phyloP scores from a whole-genome alignment of 2,329 filamentous ascomycete genomes.

The Calonectria fujianensis region DNA sequence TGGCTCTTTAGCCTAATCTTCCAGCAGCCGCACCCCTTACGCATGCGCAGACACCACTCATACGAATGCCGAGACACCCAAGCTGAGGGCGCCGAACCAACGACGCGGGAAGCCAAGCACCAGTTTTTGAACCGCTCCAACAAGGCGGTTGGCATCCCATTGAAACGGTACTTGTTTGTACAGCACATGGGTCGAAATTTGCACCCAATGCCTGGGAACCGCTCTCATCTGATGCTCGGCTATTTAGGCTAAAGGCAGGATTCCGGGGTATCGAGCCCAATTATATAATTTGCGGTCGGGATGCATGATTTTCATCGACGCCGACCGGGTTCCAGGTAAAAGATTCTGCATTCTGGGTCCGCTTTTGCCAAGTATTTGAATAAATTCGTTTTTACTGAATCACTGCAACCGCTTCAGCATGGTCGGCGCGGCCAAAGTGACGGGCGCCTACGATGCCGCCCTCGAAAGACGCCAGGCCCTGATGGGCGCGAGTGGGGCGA shows the following conservation, averaged over 20 bases:
- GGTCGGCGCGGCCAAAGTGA: conserved; percentile 28
- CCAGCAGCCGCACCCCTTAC: background rate
- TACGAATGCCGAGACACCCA: conserved; percentile 4
- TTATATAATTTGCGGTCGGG: conserved; percentile 26
- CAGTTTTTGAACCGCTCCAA: background rate
- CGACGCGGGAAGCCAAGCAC: conserved; percentile 3
- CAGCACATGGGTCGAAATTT: conserved; percentile 4
- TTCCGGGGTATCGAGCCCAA: conserved; percentile 10
- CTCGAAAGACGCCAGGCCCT: conserved; percentile 71
- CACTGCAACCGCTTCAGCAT: conserved; percentile 7
- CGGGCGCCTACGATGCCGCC: conserved; percentile 68
- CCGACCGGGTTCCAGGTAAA: background rate
- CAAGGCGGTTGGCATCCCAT: background rate
- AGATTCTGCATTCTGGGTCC: background rate
- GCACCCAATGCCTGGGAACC: conserved; percentile 1
- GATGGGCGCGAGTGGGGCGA: conserved; percentile 71
- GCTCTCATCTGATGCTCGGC: conserved; percentile 26
- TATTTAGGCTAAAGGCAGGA: conserved; percentile 29
- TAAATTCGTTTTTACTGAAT: background rate
- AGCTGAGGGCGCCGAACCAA: background rate
- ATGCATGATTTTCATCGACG: background rate
- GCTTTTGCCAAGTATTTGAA: background rate
- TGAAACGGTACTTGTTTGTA: background rate
- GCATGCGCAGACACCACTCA: background rate
- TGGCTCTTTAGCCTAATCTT: conserved; percentile 23